These are phyloP conservation scores for Astrothelium macrocarpum DNA, from an alignment of 495 filamentous ascomycete species.

Conservation along the genomic window DNA sequence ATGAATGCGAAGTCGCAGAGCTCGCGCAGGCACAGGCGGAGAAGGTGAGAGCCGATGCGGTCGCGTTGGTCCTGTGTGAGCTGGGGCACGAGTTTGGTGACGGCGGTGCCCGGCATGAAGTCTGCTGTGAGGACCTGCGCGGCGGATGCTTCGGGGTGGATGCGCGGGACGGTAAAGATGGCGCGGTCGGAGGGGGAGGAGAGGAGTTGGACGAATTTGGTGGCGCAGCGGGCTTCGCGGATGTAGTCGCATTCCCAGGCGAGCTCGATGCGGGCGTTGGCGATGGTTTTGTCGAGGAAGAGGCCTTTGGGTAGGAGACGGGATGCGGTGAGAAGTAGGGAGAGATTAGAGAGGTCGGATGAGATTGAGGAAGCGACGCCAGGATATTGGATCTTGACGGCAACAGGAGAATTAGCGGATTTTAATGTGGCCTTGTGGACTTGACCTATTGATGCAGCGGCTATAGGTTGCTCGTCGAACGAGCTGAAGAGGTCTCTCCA, in stretches of 20 bases:
- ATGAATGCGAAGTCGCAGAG: slow-evolving; percentile 91
- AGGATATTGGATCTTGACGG: slow-evolving; percentile 95
- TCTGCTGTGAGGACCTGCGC: slow-evolving; percentile 89
- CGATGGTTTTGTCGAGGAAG: slow-evolving; percentile 94
- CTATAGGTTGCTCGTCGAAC: slow-evolving; percentile 87
- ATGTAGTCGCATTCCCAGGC: slow-evolving; percentile 96
- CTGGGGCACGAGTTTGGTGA: slow-evolving; percentile 60
- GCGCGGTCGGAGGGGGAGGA: slow-evolving; percentile 46
- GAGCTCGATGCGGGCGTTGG: slow-evolving; percentile 85
- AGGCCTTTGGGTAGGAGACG: slow-evolving; percentile 81
- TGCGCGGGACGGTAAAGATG: slow-evolving; percentile 67
- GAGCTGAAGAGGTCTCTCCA: slow-evolving; percentile 77
- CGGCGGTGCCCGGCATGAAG: slow-evolving; percentile 75
- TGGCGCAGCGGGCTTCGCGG: slow-evolving; percentile 71
- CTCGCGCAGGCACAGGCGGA: slow-evolving; percentile 87
- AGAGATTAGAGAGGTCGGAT: slow-evolving; percentile 88
- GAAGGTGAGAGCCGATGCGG: slow-evolving; percentile 87
- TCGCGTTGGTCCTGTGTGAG: slow-evolving; percentile 76
- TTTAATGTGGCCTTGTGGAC: slow-evolving; percentile 81
- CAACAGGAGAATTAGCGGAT: slow-evolving; percentile 63
- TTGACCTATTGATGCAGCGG: slow-evolving; percentile 96
- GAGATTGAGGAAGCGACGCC: slow-evolving; percentile 94
- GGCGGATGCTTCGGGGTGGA: slow-evolving; percentile 71
- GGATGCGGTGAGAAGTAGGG: slow-evolving; percentile 80
- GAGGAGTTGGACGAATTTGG: slow-evolving; percentile 64